Evolutionary conservation across 2,329 filamentous ascomycete species (phyloP).

Genomic region (Phaeomoniella chlamydospora): DNA sequence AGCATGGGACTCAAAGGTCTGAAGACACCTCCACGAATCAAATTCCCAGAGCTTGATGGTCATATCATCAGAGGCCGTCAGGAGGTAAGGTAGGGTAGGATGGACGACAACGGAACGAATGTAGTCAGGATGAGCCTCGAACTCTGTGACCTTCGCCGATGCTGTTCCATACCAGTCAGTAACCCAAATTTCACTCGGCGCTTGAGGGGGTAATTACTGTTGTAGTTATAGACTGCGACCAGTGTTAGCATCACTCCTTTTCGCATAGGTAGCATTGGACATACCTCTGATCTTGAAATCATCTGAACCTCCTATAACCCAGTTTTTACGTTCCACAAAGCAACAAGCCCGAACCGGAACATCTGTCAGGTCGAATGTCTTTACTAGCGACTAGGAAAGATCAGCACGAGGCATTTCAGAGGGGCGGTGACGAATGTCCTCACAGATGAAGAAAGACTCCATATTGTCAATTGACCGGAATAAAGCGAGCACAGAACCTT

Average conservation of each 20-base stretch:
- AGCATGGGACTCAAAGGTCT: constrained; percentile 89
- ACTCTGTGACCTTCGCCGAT: not conserved
- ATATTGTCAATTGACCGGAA: constrained; percentile 50
- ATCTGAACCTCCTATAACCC: constrained; percentile 91
- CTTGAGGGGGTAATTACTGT: too few relatives aligned
- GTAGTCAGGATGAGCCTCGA: constrained; percentile 66
- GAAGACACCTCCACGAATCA: constrained; percentile 92
- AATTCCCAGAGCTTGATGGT: constrained; percentile 91
- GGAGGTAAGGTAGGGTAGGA: constrained; percentile 84
- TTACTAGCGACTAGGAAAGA: constrained; percentile 59
- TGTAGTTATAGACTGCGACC: too few relatives aligned
- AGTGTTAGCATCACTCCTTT: constrained; percentile 97
- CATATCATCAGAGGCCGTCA: constrained; percentile 97
- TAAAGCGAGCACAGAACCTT: constrained; percentile 82
- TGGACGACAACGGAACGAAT: constrained; percentile 94
- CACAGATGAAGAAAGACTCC: constrained; percentile 9
- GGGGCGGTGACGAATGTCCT: constrained; percentile 96
- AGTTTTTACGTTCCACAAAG: constrained; percentile 96
- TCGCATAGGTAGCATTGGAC: constrained; percentile 99
- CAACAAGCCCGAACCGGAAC: constrained; percentile 93
- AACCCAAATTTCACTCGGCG: too few relatives aligned
- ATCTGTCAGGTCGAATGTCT: constrained; percentile 97
- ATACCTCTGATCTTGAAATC: constrained; percentile 83
- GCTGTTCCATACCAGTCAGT: too few relatives aligned
- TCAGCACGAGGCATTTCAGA: constrained; percentile 28